Evolutionary conservation across 257 asterid genomes (phyloP), one percentile per base, ranked within the genome.

Genomic region (Solanum gracilifrons): DNA sequence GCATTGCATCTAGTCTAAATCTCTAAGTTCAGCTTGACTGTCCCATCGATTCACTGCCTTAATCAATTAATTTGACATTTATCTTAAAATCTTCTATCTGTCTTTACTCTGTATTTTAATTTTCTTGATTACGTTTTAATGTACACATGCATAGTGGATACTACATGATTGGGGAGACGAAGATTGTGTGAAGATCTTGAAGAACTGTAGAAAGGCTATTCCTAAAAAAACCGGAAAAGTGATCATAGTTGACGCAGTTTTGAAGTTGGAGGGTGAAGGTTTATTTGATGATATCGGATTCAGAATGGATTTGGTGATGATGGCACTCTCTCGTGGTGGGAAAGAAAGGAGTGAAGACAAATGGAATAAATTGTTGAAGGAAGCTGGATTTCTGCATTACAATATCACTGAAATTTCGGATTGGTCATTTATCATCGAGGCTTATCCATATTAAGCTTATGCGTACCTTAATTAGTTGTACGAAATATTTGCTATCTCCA

Each of bases 81-180:
- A 16, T 43, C 51, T 43, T 43, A 43, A 43, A 43, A 43, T 43
- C 2, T 43, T 43, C 16, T 4, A 43, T 43, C 0, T 0, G 16
- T 43, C 16, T 43, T 16, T 12, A 43, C 5, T 41, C 16, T 3
- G 2, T 43, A 41, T 10, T 41, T 41, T 41, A 39, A 41, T 41
- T 41, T 41, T 11, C 13, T 41, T 48, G 21, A 48, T 15, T 48
- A 58, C 9, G 74, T 58, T 58, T 21, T 68, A 68, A 68, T 27
- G 9, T 27, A 86, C 18, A 33, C 20, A 15, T 13, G 58, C 5
- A 48, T 35, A 83, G 89, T 71, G 84, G 84, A 20, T 87, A 18
- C 9, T 87, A 37, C 89, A 87, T 60, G 35, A 82, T 1, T 83
- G 85, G 89, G 85, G 82, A 25, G 89, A 87, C 16, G 87, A 87